Evolutionary conservation across 2,329 filamentous ascomycete species (phyloP), one percentile per base, ranked within the genome.

Genomic region (Iodosphaeria phyllophila): DNA sequence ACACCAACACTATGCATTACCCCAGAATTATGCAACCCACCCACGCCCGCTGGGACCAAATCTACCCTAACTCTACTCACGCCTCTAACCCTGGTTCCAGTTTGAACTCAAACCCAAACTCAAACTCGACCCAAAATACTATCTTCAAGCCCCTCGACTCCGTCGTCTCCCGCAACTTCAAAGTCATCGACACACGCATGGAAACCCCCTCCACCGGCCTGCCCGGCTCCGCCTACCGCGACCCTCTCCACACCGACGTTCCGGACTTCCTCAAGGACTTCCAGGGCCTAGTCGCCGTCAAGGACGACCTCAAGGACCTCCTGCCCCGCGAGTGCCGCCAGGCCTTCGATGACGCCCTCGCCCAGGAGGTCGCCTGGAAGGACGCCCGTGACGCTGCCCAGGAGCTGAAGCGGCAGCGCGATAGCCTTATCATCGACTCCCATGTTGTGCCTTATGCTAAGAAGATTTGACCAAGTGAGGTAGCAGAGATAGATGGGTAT

Each of bases 1-100:
- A 95, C 52, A 95, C 89, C 27, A 98, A 98, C 47, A 52, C 65
- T 30, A 76, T 93, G 64, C 80, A 89, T 43, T 91, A 77, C 43
- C 86, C 89, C 0, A 68, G 69, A 32, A 76, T 64, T 41, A 92
- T 83, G 65, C 89, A 98, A 47, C 82, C 89, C 3, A 89, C 82
- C 3, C 78, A 82, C 37, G 82, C 72, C 7, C 73, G 74, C 30
- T 83, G 84, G 56, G 79, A 89, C 50, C 69, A 75, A 31, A 58
- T 91, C 3, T n/a, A n/a, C n/a, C n/a, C n/a, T n/a, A n/a, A n/a
- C n/a, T n/a, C n/a, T n/a, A n/a, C n/a, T n/a, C n/a, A n/a, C n/a
- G n/a, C n/a, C n/a, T n/a, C n/a, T n/a, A n/a, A n/a, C n/a, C n/a
- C n/a, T n/a, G n/a, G n/a, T n/a, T n/a, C n/a, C n/a, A n/a, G n/a